Base-by-base conservation (phyloP, 441 rosid genomes). In the Populus hybrid region DNA sequence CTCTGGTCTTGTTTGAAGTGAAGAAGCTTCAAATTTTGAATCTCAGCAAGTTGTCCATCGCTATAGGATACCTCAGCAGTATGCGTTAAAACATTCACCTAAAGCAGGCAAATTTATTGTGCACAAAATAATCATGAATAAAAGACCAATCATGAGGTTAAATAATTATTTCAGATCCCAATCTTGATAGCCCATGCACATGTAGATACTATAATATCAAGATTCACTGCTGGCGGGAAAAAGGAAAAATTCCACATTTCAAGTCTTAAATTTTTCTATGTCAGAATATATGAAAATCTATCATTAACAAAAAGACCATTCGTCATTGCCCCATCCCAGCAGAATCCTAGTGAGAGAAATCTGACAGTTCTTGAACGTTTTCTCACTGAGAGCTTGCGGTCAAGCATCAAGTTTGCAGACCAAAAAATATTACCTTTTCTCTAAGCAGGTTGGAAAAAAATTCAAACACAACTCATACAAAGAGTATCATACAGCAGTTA, bases 21-120 rank as follows among this genome's bases (percentile, higher is more conserved):
- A 73, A 66, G 76, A 72, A 63, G 59, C 75, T 83, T 90, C 81
- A 88, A 70, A 46, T 64, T 7, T 28, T 77, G 64, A 1, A 92
- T 83, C 18, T 3, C 1, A 5, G 28, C 0, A 65, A 79, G 82
- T 3, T 73, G 34, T 28, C 75, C 34, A 24, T 79, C 36, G 0
- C 42, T 16, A 42, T 84, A 75, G 77, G 84, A 42, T 76, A 89
- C 87, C 71, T 89, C 90, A 75, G 89, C 85, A 24, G 89, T 73
- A 80, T 90, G 93, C 1, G 91, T 88, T 63, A 90, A 80, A 79
- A 90, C 88, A 76, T 90, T 88, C 46, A 90, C 97, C 94, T 92
- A 86, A 75, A 79, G 74, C 71, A 20, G 40, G 16, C 63, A 75
- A 75, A 69, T 53, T 53, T 53, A 18, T 5, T 1, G 61, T 6